phyloP scores from a whole-genome alignment of 495 filamentous ascomycete genomes.

The Penicillium fimorum region DNA sequence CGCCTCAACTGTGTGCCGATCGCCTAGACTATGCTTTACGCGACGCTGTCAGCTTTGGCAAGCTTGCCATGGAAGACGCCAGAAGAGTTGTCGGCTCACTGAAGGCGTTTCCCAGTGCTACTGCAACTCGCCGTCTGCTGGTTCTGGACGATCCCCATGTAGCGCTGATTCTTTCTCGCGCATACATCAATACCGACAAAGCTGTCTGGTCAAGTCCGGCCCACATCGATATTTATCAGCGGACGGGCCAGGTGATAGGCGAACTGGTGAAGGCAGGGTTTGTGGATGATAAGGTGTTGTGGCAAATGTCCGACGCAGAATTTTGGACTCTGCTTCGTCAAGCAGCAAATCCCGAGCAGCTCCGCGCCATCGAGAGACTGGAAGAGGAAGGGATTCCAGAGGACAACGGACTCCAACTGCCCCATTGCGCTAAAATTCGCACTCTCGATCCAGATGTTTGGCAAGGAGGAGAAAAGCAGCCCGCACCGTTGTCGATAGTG shows the following conservation, averaged over 20 bases:
- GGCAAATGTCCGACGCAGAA: constrained; percentile 37
- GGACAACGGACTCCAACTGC: constrained; percentile 28
- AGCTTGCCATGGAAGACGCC: constrained; percentile 29
- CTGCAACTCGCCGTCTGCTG: constrained; percentile 30
- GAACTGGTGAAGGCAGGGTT: constrained; percentile 22
- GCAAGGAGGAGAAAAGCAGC: constrained; percentile 9
- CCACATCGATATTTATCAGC: constrained; percentile 32
- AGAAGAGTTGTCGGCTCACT: constrained; percentile 26
- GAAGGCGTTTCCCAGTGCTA: constrained; percentile 29
- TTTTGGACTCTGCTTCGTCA: constrained; percentile 36
- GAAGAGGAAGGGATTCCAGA: constrained; percentile 33
- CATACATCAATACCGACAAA: constrained; percentile 34
- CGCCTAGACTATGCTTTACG: constrained; percentile 45
- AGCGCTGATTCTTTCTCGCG: constrained; percentile 32
- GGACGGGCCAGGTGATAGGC: constrained; percentile 36
- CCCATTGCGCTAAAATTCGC: constrained; percentile 33
- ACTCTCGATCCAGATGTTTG: constrained; percentile 42
- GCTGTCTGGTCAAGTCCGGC: constrained; percentile 40
- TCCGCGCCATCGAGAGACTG: constrained; percentile 28
- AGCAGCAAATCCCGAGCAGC: constrained; percentile 24
- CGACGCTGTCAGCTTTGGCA: constrained; percentile 36
- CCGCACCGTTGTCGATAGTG: constrained; percentile 32
- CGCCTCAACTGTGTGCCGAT: constrained; percentile 45
- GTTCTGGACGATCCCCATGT: constrained; percentile 32
- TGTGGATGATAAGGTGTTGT: constrained; percentile 33